Percentiles rank a stretch among this genome's conserved stretches.
These are phyloP conservation scores for Starmerella geochares DNA, from an alignment of 805 yeast genomes.

Conservation along the genomic window DNA sequence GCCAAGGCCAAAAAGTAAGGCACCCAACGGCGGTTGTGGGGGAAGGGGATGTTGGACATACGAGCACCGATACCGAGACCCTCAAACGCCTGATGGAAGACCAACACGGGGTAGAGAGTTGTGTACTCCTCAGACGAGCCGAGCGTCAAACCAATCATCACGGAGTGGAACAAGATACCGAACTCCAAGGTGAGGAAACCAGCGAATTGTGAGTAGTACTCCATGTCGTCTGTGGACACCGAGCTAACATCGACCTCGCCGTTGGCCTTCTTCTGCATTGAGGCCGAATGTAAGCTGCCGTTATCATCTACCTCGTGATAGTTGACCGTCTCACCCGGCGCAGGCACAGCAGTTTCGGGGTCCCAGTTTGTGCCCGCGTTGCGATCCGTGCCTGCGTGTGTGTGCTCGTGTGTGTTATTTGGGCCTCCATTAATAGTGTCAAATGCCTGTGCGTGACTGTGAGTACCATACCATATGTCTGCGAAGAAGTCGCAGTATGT, in stretches of 20 bases:
- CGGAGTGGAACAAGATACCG: constrained; percentile 66
- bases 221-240: constrained; percentile 31
- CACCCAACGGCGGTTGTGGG: constrained; percentile 37
- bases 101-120: constrained; percentile 52
- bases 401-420: constrained; percentile 10
- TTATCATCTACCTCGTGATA: neutral
- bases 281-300: neutral
- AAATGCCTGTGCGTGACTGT: constrained; percentile 16
- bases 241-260: constrained; percentile 19
- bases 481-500: constrained; percentile 40
- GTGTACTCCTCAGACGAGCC: constrained; percentile 56
- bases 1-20: constrained; percentile 46
- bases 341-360: too few relatives aligned
- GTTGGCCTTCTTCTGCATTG: constrained; percentile 1
- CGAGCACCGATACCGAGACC: constrained; percentile 72
- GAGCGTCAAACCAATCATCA: constrained; percentile 59
- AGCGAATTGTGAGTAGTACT: constrained; percentile 33
- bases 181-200: constrained; percentile 54
- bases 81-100: constrained; percentile 70
- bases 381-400: neutral
- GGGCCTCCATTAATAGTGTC: neutral
- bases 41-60: constrained; percentile 50
- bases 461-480: constrained; percentile 22
- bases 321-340: neutral
- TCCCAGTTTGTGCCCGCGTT: too few relatives aligned